Conservation (phyloP, 768 basidiomycete species). For the Trametes meyenii region DNA sequence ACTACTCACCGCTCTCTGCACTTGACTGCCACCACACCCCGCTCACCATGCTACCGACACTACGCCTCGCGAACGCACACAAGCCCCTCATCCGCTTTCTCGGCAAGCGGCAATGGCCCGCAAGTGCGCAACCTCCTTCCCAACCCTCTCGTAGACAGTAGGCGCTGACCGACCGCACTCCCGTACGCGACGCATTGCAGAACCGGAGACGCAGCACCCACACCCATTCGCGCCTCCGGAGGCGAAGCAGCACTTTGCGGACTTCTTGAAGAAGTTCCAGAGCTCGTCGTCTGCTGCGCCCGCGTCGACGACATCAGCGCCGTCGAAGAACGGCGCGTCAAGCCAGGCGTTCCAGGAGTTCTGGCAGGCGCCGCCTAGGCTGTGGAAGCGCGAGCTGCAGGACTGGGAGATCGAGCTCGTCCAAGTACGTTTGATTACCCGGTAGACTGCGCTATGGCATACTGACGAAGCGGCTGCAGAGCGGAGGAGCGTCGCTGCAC, state of each 20-base stretch:
- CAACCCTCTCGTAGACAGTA: neutral
- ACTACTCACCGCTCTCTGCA: neutral
- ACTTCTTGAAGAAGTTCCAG: conserved; percentile 34
- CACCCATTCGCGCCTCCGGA: conserved; percentile 35
- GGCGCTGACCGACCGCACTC: conserved; percentile 1
- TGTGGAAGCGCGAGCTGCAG: conserved; percentile 29
- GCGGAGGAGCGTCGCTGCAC: conserved; percentile 19
- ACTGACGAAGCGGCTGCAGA: conserved; percentile 11
- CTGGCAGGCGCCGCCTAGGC: conserved; percentile 34
- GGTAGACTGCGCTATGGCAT: too few species aligned
- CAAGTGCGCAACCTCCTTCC: conserved; percentile 21
- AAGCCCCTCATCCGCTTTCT: conserved; percentile 35
- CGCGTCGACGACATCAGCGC: neutral
- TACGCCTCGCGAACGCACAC: conserved; percentile 30
- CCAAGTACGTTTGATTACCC: conserved; percentile 22
- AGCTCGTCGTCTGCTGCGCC: conserved; percentile 5
- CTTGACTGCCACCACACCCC: conserved; percentile 16
- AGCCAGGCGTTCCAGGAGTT: conserved; percentile 31
- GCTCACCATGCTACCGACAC: conserved; percentile 29
- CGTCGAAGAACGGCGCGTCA: conserved; percentile 15
- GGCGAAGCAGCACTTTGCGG: conserved; percentile 31
- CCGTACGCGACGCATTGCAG: conserved; percentile 16
- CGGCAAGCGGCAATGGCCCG: conserved; percentile 34
- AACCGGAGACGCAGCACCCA: conserved; percentile 32
- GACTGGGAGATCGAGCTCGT: conserved; percentile 36